Evolutionary conservation across 2,329 filamentous ascomycete genomes (phyloP), one percentile per base, ranked within the genome.

Genomic region (Metarhizium sp.): DNA sequence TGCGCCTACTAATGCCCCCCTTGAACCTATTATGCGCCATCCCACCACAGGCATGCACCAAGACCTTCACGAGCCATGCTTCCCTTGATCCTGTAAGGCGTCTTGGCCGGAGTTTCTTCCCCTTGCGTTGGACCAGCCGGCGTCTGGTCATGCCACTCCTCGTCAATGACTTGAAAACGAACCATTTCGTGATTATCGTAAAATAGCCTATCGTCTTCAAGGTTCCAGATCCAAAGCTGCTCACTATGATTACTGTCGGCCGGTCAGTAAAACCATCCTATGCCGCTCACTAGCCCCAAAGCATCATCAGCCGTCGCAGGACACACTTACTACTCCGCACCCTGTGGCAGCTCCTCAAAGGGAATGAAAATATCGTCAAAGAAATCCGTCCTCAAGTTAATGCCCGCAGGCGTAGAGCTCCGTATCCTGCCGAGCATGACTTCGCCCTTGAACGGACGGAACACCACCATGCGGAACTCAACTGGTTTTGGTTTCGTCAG

Each of bases 361-460:
- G 81, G 90, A 59, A 97, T 84, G 57, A 90, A 86, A 36, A 99
- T 90, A 60, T 97, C 92, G 63, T 92, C 88, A 63, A 96, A 99
- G 70, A 99, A 99, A 59, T 96, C 90, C 4, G 92, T 86, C 51
- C 85, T 84, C 57, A 97, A 78, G 64, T 85, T 83, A 64, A 95
- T 90, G 42, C 88, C 91, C 2, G 85, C 75, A 7, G 84, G 78
- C 1, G 81, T 86, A 40, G 86, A 85, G 60, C 84, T 85, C 60
- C 86, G 86, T 70, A 99, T 96, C 60, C 85, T 86, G 16, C 89
- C 94, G 48, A 89, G 78, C 64, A 99, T 80, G 57, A 96, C 90
- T 69, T 99, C 94, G 50, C 90, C 90, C 67, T 95, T 95, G 76
- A 96, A 97, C 0, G 94, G 94, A 29, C 94, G 85, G 70, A 97